phyloP scores from a whole-genome alignment of 306 rosid species.

The Quercus suber region DNA sequence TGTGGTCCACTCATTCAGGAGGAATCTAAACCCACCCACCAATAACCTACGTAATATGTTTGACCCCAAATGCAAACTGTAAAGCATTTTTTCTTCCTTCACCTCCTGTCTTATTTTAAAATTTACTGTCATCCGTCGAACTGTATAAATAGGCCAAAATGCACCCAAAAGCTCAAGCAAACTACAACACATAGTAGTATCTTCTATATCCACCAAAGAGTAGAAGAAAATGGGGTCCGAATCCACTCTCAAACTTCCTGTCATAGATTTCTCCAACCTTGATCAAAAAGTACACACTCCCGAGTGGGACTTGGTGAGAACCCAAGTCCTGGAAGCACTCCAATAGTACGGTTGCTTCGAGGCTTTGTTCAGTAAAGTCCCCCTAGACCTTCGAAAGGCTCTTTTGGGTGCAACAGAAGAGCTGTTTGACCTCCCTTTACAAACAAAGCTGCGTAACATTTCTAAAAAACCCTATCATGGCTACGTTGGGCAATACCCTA shows the following conservation, averaged over 20 bases:
- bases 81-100: too few species aligned
- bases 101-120: too few species aligned
- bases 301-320: constrained; percentile 53
- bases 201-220: constrained; percentile 15
- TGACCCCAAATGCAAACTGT: too few species aligned
- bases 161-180: background rate
- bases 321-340: constrained; percentile 52
- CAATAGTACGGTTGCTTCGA: constrained; percentile 71
- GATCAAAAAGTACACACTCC: constrained; percentile 19
- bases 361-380: constrained; percentile 47
- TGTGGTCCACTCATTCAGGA: too few species aligned
- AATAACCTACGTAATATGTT: too few species aligned
- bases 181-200: background rate
- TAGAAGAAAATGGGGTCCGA: constrained; percentile 44
- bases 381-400: constrained; percentile 34
- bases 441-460: constrained; percentile 53
- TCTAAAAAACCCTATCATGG: constrained; percentile 64
- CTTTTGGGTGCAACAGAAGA: constrained; percentile 36
- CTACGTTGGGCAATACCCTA: constrained; percentile 62
- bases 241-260: constrained; percentile 47
- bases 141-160: constrained; percentile 3
- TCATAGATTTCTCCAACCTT: constrained; percentile 44
- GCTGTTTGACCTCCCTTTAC: constrained; percentile 66
- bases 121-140: too few species aligned
- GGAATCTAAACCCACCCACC: too few species aligned